Evolutionary conservation across 768 basidiomycete genomes (phyloP).

Genomic region (Xerocomellus chrysenteron): DNA sequence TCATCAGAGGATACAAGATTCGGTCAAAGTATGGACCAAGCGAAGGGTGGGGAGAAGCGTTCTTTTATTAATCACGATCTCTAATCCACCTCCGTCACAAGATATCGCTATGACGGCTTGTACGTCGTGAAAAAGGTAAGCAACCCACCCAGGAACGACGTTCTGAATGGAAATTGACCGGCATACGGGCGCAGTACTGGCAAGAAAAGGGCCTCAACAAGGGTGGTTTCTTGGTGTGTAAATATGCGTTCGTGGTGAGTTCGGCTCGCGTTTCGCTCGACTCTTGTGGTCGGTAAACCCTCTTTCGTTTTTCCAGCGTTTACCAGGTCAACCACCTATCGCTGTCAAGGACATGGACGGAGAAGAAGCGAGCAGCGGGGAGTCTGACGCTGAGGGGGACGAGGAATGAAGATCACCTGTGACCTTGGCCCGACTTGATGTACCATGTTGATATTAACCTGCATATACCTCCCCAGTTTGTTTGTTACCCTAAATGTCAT

Average conservation of each 20-base stretch:
- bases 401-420: neutral
- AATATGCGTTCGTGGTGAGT: constrained; percentile 77
- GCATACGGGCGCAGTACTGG: constrained; percentile 54
- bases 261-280: neutral
- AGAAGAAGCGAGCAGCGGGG: constrained; percentile 1
- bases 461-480: neutral
- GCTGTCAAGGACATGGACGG: constrained; percentile 20
- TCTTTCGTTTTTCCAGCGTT: constrained; percentile 16
- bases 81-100: constrained; percentile 21
- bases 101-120: constrained; percentile 90
- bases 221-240: constrained; percentile 77
- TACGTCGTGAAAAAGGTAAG: constrained; percentile 74
- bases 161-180: neutral
- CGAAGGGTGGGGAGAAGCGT: constrained; percentile 55
- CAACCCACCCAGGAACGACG: neutral
- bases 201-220: constrained; percentile 67
- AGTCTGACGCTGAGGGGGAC: constrained; percentile 4
- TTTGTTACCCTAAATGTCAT: neutral
- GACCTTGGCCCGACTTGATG: too few species aligned
- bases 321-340: constrained; percentile 24
- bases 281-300: neutral
- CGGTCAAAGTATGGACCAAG: constrained; percentile 71
- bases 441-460: neutral
- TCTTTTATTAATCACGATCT: neutral
- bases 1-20: constrained; percentile 75